phyloP scores from a whole-genome alignment of 1,284 basidiomycete genomes.

The Singerocomus rubriflavus region DNA sequence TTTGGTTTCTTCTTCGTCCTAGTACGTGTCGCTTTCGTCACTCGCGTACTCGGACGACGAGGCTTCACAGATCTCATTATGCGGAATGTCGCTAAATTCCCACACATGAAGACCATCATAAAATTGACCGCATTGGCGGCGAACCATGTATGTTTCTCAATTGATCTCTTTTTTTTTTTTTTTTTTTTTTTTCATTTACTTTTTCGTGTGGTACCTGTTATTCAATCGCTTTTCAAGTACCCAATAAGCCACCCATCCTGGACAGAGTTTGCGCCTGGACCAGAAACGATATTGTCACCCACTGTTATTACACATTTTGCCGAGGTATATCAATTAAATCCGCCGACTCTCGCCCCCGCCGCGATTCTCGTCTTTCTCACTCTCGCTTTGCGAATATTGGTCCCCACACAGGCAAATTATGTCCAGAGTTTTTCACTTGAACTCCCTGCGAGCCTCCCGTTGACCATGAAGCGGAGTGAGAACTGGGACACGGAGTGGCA shows the following conservation, averaged over 20 bases:
- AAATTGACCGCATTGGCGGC: slow-evolving; percentile 65
- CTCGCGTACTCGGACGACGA: slow-evolving; percentile 1
- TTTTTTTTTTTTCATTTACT: too few relatives aligned
- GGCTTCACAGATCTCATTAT: slow-evolving; percentile 38
- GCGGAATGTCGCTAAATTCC: slow-evolving; percentile 39
- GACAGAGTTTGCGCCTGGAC: slow-evolving; percentile 50
- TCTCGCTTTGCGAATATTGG: slow-evolving; percentile 43
- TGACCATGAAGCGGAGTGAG: slow-evolving; percentile 27
- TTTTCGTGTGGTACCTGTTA: background rate
- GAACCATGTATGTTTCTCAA: slow-evolving; percentile 48
- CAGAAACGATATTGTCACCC: slow-evolving; percentile 17
- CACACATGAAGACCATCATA: slow-evolving; percentile 47
- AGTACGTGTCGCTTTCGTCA: slow-evolving; percentile 39
- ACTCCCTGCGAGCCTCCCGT: slow-evolving; percentile 29
- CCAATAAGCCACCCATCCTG: slow-evolving; percentile 53
- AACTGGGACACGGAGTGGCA: slow-evolving; percentile 64
- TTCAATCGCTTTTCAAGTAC: slow-evolving; percentile 43
- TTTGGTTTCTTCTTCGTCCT: slow-evolving; percentile 64
- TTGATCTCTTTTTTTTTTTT: background rate
- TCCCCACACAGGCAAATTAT: slow-evolving; percentile 31
- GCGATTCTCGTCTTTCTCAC: slow-evolving; percentile 68
- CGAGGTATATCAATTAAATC: slow-evolving; percentile 39
- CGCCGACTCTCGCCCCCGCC: slow-evolving; percentile 61
- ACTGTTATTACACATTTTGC: slow-evolving; percentile 43
- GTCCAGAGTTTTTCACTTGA: slow-evolving; percentile 36